Base-by-base conservation (phyloP, 257 asterid species). In the Fraxinus anomala region DNA sequence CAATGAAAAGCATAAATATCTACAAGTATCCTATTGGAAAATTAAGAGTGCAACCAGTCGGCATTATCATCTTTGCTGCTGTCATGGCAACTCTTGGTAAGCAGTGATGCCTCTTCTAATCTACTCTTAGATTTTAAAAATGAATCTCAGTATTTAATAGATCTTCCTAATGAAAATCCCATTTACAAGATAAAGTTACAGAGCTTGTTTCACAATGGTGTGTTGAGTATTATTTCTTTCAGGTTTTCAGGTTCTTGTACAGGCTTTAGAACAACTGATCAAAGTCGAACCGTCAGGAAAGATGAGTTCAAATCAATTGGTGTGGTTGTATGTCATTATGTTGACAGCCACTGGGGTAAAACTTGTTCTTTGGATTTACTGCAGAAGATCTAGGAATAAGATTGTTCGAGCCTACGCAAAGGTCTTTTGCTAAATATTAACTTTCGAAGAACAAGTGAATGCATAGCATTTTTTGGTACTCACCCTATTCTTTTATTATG, bases 21-120 rank as follows among this genome's bases (percentile, higher is more conserved):
- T 92, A 92, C 83, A 87, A 90, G 54, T 92, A 90, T 68, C 97
- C 96, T 0, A 90, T 92, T 8, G 97, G 97, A 1, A 92, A 92
- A 31, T 67, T 90, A 56, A 83, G 94, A 75, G 83, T 90, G 76
- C 96, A 90, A 17, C 97, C 97, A 1, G 96, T 90, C 0, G 94
- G 96, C 68, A 92, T 92, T 68, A 85, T 90, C 86, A 84, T 92
- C 79, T 92, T 92, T 42, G 93, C 94, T 17, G 96, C 91, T 23
- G 70, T 89, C 42, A 92, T 90, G 96, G 96, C 92, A 7, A 92
- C 94, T 79, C 96, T 92, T 4, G 96, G 97, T 91, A 79, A 0
- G 78, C 70, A 7, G 5, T 37, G 1, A 0, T 16, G 4, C 40
- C 28, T 44, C 37, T 59, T 59, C 12, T n/a, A n/a, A 4, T 49